Percentiles rank a stretch among this genome's conserved stretches.
Conservation (phyloP, 169 alveolate genomes). For the Plasmodium adleri region DNA sequence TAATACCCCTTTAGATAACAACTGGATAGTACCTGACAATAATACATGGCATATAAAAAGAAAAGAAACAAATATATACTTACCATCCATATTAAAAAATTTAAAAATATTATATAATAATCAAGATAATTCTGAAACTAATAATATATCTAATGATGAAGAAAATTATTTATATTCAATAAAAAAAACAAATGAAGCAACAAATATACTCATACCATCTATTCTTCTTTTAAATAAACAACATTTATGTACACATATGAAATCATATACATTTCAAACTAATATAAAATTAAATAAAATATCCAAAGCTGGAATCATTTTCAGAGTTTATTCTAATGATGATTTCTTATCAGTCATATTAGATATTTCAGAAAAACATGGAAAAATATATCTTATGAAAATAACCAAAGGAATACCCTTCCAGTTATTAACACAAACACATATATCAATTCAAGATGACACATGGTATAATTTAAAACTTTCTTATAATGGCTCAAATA, state of each 20-base stretch:
- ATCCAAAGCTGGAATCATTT: conserved; percentile 70
- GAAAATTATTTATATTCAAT: conserved; percentile 23
- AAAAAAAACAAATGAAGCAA: conserved; percentile 17
- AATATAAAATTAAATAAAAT: conserved; percentile 30
- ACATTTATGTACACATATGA: conserved; percentile 36
- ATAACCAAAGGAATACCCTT: conserved; percentile 71
- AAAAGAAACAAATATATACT: no score
- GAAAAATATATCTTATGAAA: conserved; percentile 70
- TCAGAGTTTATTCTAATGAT: conserved; percentile 45
- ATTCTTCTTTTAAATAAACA: conserved; percentile 55
- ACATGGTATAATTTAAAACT: conserved; percentile 54
- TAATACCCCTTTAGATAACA: conserved; percentile 26
- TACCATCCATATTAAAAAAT: no score
- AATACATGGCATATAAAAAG: conserved; percentile 14
- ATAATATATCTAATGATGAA: conserved; percentile 11
- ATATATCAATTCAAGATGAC: conserved; percentile 43
- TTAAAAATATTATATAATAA: neutral
- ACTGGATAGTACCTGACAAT: conserved; percentile 37
- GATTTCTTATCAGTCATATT: conserved; percentile 73
- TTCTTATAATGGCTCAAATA: conserved; percentile 33
- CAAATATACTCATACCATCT: conserved; percentile 53
- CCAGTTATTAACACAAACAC: conserved; percentile 68
- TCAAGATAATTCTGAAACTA: neutral
- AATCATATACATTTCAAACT: conserved; percentile 27
- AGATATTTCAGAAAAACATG: conserved; percentile 35